Percentiles rank a stretch among this genome's conserved stretches.
These are phyloP conservation scores for Penicillium tannophilum DNA, from an alignment of 495 filamentous ascomycete genomes.

Conservation along the genomic window DNA sequence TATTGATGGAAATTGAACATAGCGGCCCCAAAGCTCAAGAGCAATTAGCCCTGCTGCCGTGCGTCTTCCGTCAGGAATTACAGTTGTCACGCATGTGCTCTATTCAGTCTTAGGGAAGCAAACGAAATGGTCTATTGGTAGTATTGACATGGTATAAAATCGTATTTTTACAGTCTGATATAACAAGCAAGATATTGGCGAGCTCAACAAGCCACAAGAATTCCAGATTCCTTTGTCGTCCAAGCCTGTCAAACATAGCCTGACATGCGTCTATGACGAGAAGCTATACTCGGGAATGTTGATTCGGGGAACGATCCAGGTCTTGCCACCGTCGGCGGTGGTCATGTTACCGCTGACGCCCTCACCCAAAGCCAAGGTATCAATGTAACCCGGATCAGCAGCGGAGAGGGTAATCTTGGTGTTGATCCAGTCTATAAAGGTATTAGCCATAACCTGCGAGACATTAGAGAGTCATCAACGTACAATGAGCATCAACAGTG, in stretches of 20 bases:
- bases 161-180: neutral
- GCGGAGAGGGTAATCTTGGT: conserved; percentile 38
- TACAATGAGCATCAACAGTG: conserved; percentile 40
- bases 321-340: conserved; percentile 42
- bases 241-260: neutral
- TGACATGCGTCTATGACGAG: neutral
- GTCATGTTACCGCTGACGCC: conserved; percentile 39
- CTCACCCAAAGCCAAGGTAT: conserved; percentile 33
- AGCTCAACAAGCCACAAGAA: neutral
- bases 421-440: conserved; percentile 33
- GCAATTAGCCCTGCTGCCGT: too few species aligned
- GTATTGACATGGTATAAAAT: neutral
- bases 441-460: conserved; percentile 9
- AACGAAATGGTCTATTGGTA: neutral
- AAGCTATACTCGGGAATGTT: conserved; percentile 37
- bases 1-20: too few species aligned
- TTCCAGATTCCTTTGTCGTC: neutral
- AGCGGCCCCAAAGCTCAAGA: too few species aligned
- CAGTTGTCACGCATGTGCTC: too few species aligned
- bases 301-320: conserved; percentile 41
- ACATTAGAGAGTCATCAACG: conserved; percentile 8
- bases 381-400: conserved; percentile 41
- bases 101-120: neutral
- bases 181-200: neutral
- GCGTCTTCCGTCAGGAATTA: too few species aligned